Evolutionary conservation across 257 asterid species (phyloP).

Genomic region (Solanum sitiens): DNA sequence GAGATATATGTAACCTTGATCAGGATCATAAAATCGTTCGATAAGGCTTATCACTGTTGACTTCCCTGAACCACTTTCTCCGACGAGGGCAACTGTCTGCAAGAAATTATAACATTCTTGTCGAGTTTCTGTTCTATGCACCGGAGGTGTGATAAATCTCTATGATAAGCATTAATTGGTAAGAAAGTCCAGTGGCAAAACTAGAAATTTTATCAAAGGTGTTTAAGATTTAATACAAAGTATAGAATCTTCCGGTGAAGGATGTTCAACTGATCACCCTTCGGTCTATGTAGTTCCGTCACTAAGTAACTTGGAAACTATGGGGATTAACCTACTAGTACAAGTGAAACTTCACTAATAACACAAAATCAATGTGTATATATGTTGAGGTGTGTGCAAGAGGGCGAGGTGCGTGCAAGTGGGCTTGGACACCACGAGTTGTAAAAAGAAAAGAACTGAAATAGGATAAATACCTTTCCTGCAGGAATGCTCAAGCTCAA

Average conservation of each 20-base stretch:
- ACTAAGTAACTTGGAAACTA: background rate
- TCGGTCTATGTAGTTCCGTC: background rate
- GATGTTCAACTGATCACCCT: background rate
- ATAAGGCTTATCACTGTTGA: constrained; percentile 23
- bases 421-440: background rate
- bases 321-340: background rate
- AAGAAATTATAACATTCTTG: background rate
- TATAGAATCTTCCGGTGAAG: background rate
- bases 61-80: constrained; percentile 37
- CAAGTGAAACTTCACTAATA: background rate
- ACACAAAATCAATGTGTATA: background rate
- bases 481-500: constrained; percentile 39
- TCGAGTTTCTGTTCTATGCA: background rate
- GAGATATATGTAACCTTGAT: constrained; percentile 2
- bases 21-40: constrained; percentile 11
- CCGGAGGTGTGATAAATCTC: background rate
- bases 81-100: constrained; percentile 29
- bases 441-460: background rate
- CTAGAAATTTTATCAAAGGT: background rate
- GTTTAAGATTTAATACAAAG: background rate
- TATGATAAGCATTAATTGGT: background rate
- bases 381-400: background rate
- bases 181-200: background rate
- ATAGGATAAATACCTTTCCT: constrained; percentile 29
- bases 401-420: background rate